A percentile compares a stretch with the other conserved stretches of the same genome.
Conservation (phyloP, 2,329 filamentous ascomycete genomes). For the Trichoderma sp. region DNA sequence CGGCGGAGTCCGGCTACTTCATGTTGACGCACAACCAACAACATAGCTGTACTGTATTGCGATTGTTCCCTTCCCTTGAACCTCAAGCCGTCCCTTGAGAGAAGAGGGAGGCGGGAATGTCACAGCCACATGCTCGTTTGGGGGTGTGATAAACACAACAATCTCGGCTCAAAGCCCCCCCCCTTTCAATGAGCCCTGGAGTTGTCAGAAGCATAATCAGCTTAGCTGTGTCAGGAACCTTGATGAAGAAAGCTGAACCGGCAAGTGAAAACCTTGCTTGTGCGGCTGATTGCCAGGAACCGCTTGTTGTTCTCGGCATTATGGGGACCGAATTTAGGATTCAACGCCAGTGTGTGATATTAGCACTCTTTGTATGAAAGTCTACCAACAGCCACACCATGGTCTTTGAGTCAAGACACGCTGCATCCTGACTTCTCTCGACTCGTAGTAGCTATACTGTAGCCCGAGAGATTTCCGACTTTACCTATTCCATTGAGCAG, state of each 20-base stretch:
- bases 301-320: background rate
- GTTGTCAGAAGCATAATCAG: background rate
- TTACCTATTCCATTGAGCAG: background rate
- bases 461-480: background rate
- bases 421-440: background rate
- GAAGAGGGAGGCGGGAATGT: background rate
- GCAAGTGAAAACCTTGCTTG: slow-evolving; percentile 3
- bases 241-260: background rate
- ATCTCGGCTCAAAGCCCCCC: background rate
- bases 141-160: background rate
- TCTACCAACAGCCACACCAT: background rate
- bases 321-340: background rate
- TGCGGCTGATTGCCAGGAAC: slow-evolving; percentile 10
- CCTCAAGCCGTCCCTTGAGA: background rate
- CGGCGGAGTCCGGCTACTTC: slow-evolving; percentile 12
- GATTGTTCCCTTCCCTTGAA: background rate
- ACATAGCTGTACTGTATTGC: background rate
- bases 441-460: background rate
- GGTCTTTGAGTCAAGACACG: background rate
- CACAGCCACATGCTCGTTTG: background rate
- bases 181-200: background rate
- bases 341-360: background rate
- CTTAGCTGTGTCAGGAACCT: slow-evolving; percentile 1
- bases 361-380: background rate
- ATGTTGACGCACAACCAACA: background rate